Evolutionary conservation across 2,329 filamentous ascomycete species (phyloP).

Genomic region (Pseudohalonectria lignicola): DNA sequence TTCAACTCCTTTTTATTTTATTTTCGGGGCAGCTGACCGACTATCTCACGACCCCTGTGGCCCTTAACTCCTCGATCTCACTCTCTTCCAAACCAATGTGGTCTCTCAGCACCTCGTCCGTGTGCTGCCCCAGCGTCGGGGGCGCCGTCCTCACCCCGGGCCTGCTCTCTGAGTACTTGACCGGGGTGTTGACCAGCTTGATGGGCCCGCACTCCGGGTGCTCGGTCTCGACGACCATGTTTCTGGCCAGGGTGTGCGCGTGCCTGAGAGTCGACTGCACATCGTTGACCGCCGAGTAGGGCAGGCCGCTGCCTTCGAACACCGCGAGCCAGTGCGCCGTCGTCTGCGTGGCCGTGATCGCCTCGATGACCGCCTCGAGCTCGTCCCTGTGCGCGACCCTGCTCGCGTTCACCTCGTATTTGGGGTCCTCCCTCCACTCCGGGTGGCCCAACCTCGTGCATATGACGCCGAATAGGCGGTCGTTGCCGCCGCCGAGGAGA

Average conservation of each 20-base stretch:
- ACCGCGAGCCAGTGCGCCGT: conserved; percentile 81
- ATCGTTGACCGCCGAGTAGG: conserved; percentile 88
- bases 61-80: conserved; percentile 51
- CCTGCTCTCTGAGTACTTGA: conserved; percentile 81
- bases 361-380: conserved; percentile 71
- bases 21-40: no score
- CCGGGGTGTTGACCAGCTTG: conserved; percentile 84
- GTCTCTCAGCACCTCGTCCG: conserved; percentile 59
- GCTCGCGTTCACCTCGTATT: conserved; percentile 49
- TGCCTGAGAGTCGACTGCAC: conserved; percentile 76
- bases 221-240: conserved; percentile 83
- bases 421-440: conserved; percentile 48
- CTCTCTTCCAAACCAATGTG: conserved; percentile 48
- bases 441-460: conserved; percentile 47
- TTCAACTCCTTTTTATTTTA: no score
- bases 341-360: conserved; percentile 61
- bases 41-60: conserved; percentile 55
- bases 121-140: conserved; percentile 80
- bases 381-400: conserved; percentile 61
- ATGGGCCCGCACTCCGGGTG: conserved; percentile 76
- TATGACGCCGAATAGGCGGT: conserved; percentile 55
- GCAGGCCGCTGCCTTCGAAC: conserved; percentile 86
- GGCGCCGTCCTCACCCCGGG: conserved; percentile 69
- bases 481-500: conserved; percentile 62
- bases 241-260: conserved; percentile 70